Conservation (phyloP, 306 rosid genomes). For the Carpinus viminea region DNA sequence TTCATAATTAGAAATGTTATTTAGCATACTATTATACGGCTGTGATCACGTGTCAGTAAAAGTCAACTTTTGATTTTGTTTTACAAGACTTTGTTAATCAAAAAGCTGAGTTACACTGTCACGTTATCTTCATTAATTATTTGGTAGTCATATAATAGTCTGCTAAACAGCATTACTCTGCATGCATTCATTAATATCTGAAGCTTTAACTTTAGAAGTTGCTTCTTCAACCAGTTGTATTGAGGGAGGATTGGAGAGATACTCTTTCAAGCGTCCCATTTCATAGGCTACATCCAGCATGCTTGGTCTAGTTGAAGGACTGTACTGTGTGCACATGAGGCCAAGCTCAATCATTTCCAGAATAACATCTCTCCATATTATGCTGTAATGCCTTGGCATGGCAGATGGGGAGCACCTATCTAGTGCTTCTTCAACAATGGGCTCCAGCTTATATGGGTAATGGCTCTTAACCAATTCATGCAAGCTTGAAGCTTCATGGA, state of each 20-base stretch:
- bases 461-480: constrained; percentile 81
- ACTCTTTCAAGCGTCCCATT: constrained; percentile 69
- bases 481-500: constrained; percentile 70
- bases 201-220: constrained; percentile 13
- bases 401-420: constrained; percentile 41
- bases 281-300: constrained; percentile 83
- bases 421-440: constrained; percentile 54
- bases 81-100: too few relatives aligned
- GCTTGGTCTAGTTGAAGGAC: constrained; percentile 72
- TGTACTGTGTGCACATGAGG: constrained; percentile 74
- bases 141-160: too few relatives aligned
- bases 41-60: too few relatives aligned
- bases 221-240: constrained; percentile 28
- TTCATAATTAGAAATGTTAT: constrained; percentile 1
- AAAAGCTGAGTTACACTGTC: too few relatives aligned
- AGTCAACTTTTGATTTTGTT: too few relatives aligned
- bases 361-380: constrained; percentile 47
- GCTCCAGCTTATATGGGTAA: constrained; percentile 54
- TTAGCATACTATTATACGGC: too few relatives aligned
- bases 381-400: constrained; percentile 30
- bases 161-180: too few relatives aligned
- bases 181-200: neutral
- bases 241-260: constrained; percentile 48
- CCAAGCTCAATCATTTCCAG: constrained; percentile 79
- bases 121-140: too few relatives aligned